phyloP scores from a whole-genome alignment of 495 filamentous ascomycete species.

The Aspergillus heteromorphus region DNA sequence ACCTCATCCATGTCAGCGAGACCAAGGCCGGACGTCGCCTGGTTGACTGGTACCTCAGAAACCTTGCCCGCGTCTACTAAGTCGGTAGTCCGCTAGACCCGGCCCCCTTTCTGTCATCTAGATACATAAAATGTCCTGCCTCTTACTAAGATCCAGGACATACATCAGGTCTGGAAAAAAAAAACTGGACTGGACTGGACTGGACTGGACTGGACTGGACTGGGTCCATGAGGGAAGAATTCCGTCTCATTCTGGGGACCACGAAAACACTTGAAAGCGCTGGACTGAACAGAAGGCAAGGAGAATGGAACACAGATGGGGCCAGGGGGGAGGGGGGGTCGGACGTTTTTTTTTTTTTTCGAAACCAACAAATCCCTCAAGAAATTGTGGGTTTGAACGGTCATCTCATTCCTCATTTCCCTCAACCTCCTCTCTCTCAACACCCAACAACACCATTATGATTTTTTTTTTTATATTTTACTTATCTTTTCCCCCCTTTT shows the following conservation, averaged over 20 bases:
- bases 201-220: too few species aligned
- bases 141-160: constrained; percentile 2
- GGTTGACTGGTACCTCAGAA: constrained; percentile 98
- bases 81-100: neutral
- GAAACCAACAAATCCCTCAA: neutral
- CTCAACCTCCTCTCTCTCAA: constrained; percentile 8
- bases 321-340: too few species aligned
- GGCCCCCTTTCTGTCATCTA: constrained; percentile 2
- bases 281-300: neutral
- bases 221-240: too few species aligned
- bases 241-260: too few species aligned
- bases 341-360: too few species aligned
- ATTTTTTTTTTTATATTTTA: constrained; percentile 20
- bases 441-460: constrained; percentile 2
- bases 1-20: constrained; percentile 96
- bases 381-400: neutral
- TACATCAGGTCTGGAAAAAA: constrained; percentile 6
- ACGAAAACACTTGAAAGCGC: neutral
- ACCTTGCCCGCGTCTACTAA: constrained; percentile 88
- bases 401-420: neutral
- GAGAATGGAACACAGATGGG: too few species aligned
- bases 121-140: neutral
- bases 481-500: constrained; percentile 15
- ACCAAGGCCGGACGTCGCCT: constrained; percentile 95
- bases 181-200: too few species aligned